Percentiles rank a stretch among this genome's conserved stretches.
Conservation (phyloP, 495 filamentous ascomycete species). For the Aspergillus kassunensis region DNA sequence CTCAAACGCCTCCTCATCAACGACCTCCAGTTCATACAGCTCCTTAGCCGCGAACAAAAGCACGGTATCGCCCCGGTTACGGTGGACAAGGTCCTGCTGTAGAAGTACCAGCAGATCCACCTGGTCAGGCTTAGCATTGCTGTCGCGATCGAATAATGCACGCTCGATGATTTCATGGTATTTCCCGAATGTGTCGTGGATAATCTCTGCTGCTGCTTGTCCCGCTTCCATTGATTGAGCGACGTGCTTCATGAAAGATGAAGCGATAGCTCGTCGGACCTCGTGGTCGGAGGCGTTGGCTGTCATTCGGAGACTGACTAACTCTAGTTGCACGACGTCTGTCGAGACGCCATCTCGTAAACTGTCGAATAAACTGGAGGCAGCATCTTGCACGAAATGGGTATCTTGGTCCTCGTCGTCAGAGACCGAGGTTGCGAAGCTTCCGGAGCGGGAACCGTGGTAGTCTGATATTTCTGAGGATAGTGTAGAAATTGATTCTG, state of each 20-base stretch:
- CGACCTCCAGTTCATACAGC: conserved; percentile 75
- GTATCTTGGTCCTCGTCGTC: conserved; percentile 57
- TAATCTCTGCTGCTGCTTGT: conserved; percentile 58
- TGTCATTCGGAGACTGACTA: conserved; percentile 82
- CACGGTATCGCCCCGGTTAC: conserved; percentile 58
- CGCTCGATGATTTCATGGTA: conserved; percentile 57
- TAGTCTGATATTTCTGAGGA: conserved; percentile 47
- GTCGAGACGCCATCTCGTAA: conserved; percentile 68
- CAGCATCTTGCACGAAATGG: conserved; percentile 84
- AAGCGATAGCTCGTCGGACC: conserved; percentile 79
- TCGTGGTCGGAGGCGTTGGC: conserved; percentile 84
- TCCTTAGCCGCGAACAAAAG: conserved; percentile 73
- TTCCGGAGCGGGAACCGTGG: conserved; percentile 43
- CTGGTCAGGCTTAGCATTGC: conserved; percentile 64
- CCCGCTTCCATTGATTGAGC: conserved; percentile 64
- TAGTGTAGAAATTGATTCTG: conserved; percentile 73
- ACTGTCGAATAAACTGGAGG: conserved; percentile 76
- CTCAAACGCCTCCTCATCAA: conserved; percentile 85
- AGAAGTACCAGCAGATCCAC: conserved; percentile 77
- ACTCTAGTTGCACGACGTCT: conserved; percentile 84
- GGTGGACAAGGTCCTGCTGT: conserved; percentile 70
- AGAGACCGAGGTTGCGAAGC: conserved; percentile 53
- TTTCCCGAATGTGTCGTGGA: conserved; percentile 53
- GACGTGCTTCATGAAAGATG: conserved; percentile 79
- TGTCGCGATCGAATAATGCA: conserved; percentile 54